Evolutionary conservation across 441 rosid genomes (phyloP), one percentile per base, ranked within the genome.

Genomic region (Adansonia gregorii): DNA sequence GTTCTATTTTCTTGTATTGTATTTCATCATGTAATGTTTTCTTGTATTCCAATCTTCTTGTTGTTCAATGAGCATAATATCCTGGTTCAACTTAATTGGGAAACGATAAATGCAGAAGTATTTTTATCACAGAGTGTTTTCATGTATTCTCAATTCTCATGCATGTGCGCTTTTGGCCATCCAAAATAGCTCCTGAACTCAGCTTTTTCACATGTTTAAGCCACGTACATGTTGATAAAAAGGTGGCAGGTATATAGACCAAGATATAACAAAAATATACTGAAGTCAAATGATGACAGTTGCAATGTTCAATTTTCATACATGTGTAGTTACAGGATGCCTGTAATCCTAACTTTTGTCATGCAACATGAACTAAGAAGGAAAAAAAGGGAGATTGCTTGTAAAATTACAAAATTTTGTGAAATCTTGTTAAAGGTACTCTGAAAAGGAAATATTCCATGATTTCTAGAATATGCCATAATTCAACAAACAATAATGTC

Each of bases 31-130:
- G 4, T 69, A 8, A 8, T 74, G 76, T 31, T 45, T 55, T 63
- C 66, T 41, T 66, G 9, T 75, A 22, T 65, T 49, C 52, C 1
- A n/a, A 55, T 35, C 58, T 17, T 15, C 11, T 14, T 19, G 70
- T 17, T 43, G 15, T 48, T 17, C 24, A 43, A 43, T 67, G 27
- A 43, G 51, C 8, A 31, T 63, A 2, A 31, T 63, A 2, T 22
- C 19, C 41, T 6, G 11, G 19, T 41, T 70, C 51, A 43, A 14
- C n/a, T 2, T 45, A 27, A 46, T 52, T 54, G 10, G 3, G 35
- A 61, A 24, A 76, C 41, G 67, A 52, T 73, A 55, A 51, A 4
- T 75, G 71, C 54, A 27, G 58, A 56, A 19, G 22, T 45, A 8
- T 20, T 58, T 6, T 24, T 24, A 8, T 58, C 27, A 22, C 15